phyloP scores from a whole-genome alignment of 306 rosid species.

The Geum urbanum region DNA sequence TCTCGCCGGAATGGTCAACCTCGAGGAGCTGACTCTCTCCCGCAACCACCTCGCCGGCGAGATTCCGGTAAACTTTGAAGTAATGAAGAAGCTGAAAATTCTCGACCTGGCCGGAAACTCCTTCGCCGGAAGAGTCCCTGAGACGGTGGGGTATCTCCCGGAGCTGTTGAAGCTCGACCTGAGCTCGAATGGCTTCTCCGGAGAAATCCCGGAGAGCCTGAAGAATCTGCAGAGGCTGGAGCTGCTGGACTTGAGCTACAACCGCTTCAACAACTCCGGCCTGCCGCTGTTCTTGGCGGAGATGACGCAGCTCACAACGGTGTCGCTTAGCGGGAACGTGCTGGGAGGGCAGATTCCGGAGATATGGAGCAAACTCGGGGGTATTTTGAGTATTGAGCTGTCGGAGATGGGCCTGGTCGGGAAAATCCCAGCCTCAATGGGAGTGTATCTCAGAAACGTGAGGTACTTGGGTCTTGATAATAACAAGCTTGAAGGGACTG shows the following conservation, averaged over 20 bases:
- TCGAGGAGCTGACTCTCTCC: slow-evolving; percentile 70
- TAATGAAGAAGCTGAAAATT: slow-evolving; percentile 39
- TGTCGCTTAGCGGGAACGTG: slow-evolving; percentile 63
- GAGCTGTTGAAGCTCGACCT: slow-evolving; percentile 67
- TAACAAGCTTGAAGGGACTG: slow-evolving; percentile 62
- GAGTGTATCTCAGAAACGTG: slow-evolving; percentile 44
- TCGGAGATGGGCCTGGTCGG: slow-evolving; percentile 64
- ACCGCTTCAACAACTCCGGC: slow-evolving; percentile 53
- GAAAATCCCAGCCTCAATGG: slow-evolving; percentile 66
- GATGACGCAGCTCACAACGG: slow-evolving; percentile 49
- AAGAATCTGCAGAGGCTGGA: slow-evolving; percentile 36
- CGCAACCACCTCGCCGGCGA: slow-evolving; percentile 46
- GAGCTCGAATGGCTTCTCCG: slow-evolving; percentile 45
- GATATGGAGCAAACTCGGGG: slow-evolving; percentile 57
- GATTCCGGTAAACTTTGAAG: slow-evolving; percentile 33
- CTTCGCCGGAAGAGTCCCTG: slow-evolving; percentile 38
- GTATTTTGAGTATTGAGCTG: slow-evolving; percentile 48
- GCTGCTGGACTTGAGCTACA: slow-evolving; percentile 71
- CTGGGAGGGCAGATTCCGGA: slow-evolving; percentile 73
- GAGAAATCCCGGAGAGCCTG: slow-evolving; percentile 55
- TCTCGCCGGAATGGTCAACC: slow-evolving; percentile 20
- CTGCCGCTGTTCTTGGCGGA: slow-evolving; percentile 52
- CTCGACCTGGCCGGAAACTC: slow-evolving; percentile 61
- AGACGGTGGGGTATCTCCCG: slow-evolving; percentile 39
- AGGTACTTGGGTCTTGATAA: slow-evolving; percentile 68